Evolutionary conservation across 208 protist genomes (phyloP).

Genomic region (Trypanosoma mega): DNA sequence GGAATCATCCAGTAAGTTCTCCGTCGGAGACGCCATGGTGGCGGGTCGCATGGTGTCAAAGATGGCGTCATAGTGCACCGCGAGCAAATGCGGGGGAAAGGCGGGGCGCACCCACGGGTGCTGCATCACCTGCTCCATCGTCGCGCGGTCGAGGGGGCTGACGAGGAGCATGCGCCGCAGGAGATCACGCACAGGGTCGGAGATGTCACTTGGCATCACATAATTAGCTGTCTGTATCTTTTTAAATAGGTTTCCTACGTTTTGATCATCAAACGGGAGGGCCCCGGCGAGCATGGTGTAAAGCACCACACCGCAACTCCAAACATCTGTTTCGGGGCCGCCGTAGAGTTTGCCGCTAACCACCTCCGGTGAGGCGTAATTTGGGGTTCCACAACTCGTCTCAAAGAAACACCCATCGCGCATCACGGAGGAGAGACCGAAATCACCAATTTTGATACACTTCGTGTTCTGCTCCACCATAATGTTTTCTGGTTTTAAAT

Average conservation of each 20-base stretch:
- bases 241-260: constrained; percentile 62
- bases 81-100: constrained; percentile 66
- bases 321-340: constrained; percentile 80
- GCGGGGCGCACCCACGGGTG: constrained; percentile 70
- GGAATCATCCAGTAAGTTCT: constrained; percentile 54
- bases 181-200: constrained; percentile 46
- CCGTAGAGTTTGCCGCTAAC: constrained; percentile 74
- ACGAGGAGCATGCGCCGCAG: constrained; percentile 69
- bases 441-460: constrained; percentile 84
- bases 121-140: constrained; percentile 89
- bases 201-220: constrained; percentile 46
- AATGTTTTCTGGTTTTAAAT: constrained; percentile 92
- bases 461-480: constrained; percentile 64
- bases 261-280: constrained; percentile 79
- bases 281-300: constrained; percentile 82
- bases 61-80: constrained; percentile 67
- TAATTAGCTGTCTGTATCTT: constrained; percentile 80
- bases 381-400: constrained; percentile 85
- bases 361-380: constrained; percentile 87
- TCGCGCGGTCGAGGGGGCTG: constrained; percentile 81
- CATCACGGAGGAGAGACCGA: constrained; percentile 79
- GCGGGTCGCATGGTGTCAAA: constrained; percentile 63
- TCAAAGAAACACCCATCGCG: constrained; percentile 83
- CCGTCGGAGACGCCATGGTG: constrained; percentile 24
- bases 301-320: constrained; percentile 88